Base-by-base conservation (phyloP, 2,329 filamentous ascomycete genomes). In the Didymellaceae sp. region DNA sequence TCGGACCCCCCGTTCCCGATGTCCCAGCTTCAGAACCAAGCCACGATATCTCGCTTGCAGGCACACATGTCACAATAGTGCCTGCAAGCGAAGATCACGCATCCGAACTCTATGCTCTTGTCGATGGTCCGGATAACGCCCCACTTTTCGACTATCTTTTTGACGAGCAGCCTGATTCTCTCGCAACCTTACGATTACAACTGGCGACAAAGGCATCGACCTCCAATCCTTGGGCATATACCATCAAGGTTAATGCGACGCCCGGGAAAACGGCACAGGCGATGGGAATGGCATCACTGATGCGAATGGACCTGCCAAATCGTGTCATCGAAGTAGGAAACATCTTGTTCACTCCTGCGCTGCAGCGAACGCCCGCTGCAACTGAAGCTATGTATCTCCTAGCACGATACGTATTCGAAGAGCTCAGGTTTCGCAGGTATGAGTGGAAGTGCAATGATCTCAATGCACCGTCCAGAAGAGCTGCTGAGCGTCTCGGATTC, bases 401-500 rank as follows among this genome's bases (percentile, higher is more conserved):
- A n/a, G 75, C 82, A 33, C 72, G 73, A 28, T 74, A 83, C 45
- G 77, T 78, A 0, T 82, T 87, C 57, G 78, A 81, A 2, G 45
- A 46, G 7, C 63, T 86, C 17, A 76, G 79, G 0, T 85, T 83
- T 62, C 67, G 79, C 3, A 74, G 85, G 6, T 78, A 86, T 4
- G 84, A 87, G 65, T 88, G 86, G 85, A 88, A 87, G 60, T 84
- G 82, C 44, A 79, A 87, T 62, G 58, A 75, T 13, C 69, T 84
- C 9, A 88, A 88, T 61, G 72, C 59, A 26, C 73, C 78, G 0
- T 85, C 82, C 34, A 71, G 76, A 11, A 71, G 77, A 4, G 84
- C 85, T 0, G 86, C 85, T 0, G 48, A 71, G 57, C 72, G 86
- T 2, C 65, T 86, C 7, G 86, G 86, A 0, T 88, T 87, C 57